Evolutionary conservation across 345 rosid genomes (phyloP).

Genomic region (Citrus unshiu): DNA sequence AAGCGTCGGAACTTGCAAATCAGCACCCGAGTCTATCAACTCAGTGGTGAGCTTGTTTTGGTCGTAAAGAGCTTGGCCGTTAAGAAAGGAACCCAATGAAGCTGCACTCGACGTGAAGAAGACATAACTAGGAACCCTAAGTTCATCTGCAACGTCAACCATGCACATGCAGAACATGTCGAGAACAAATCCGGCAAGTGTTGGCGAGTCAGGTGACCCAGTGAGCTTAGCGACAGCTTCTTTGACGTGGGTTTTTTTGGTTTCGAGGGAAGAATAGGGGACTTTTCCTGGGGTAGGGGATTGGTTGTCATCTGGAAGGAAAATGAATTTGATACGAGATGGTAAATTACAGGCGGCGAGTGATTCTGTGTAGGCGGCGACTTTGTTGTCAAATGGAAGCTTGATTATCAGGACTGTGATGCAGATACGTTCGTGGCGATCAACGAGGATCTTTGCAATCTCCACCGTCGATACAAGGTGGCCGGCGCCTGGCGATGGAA

Average conservation of each 20-base stretch:
- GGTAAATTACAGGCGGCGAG: slow-evolving; percentile 19
- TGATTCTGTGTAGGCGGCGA: not conserved
- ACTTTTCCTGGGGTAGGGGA: not conserved
- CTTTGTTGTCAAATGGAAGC: not conserved
- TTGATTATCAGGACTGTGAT: slow-evolving; percentile 43
- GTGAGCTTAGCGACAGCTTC: slow-evolving; percentile 21
- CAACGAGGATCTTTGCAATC: slow-evolving; percentile 38
- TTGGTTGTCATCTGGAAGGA: slow-evolving; percentile 20
- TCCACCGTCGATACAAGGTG: slow-evolving; percentile 43
- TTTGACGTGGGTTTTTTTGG: slow-evolving; percentile 28
- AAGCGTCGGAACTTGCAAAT: slow-evolving; percentile 29
- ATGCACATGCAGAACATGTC: slow-evolving; percentile 51
- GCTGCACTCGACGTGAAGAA: slow-evolving; percentile 44
- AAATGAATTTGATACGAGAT: slow-evolving; percentile 31
- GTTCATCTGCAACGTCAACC: slow-evolving; percentile 50
- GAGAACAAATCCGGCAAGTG: slow-evolving; percentile 45
- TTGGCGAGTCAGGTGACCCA: slow-evolving; percentile 16
- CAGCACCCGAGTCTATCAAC: slow-evolving; percentile 30
- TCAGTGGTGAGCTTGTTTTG: slow-evolving; percentile 17
- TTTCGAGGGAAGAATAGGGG: slow-evolving; percentile 7
- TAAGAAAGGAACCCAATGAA: slow-evolving; percentile 23
- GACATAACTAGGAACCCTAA: slow-evolving; percentile 41
- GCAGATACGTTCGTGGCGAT: slow-evolving; percentile 37
- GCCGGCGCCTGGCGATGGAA: slow-evolving; percentile 52
- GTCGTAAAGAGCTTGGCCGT: slow-evolving; percentile 20